A percentile compares a stretch with the other conserved stretches of the same genome.
phyloP scores from a whole-genome alignment of 345 rosid genomes.

The Arabidopsis arenosa region DNA sequence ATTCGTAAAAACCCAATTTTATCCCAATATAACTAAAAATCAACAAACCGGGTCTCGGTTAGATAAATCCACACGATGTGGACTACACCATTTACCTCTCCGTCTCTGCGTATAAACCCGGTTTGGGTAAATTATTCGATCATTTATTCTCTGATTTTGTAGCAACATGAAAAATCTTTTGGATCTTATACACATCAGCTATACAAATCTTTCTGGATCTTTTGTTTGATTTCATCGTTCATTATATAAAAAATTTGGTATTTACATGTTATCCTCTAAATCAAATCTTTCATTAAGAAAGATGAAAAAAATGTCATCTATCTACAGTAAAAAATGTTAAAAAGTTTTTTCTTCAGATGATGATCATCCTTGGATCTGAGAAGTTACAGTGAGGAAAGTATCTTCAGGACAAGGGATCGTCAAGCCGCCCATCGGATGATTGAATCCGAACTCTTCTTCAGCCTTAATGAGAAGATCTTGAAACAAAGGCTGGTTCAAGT shows the following conservation, averaged over 20 bases:
- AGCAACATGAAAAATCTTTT: conserved; percentile 4
- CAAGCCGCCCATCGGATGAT: conserved; percentile 58
- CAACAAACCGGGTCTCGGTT: neutral
- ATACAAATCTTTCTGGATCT: conserved; percentile 8
- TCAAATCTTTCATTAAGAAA: conserved; percentile 17
- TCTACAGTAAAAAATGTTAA: neutral
- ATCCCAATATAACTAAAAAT: neutral
- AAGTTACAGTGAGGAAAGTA: conserved; percentile 47
- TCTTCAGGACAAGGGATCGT: conserved; percentile 60
- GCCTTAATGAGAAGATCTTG: conserved; percentile 49
- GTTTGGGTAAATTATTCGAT: conserved; percentile 21
- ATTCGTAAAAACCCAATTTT: neutral
- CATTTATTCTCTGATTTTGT: conserved; percentile 23
- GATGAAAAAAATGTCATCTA: conserved; percentile 9
- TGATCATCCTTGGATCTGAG: conserved; percentile 36
- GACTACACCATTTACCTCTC: too few relatives aligned
- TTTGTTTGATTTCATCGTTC: neutral
- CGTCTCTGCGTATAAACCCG: neutral
- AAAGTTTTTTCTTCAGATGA: neutral
- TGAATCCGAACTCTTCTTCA: conserved; percentile 56
- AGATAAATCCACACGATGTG: neutral
- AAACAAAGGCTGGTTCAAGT: conserved; percentile 51
- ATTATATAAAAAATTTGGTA: neutral
- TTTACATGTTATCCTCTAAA: neutral
- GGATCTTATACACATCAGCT: conserved; percentile 2